Evolutionary conservation across 768 basidiomycete species (phyloP), one percentile per base, ranked within the genome.

Genomic region (Mycena sanguinolenta): DNA sequence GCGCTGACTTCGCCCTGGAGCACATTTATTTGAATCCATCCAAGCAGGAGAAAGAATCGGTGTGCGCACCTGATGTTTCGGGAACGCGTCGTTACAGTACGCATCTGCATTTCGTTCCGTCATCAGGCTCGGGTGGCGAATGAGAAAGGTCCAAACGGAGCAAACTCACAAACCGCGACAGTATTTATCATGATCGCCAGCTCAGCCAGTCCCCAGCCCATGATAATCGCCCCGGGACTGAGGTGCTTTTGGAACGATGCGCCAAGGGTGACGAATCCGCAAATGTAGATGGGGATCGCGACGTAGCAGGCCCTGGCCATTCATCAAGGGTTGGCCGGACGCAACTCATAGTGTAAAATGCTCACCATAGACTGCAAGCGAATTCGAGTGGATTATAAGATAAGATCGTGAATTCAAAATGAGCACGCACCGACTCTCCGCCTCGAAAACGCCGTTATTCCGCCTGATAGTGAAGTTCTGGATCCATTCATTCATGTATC

Each of bases 1-100:
- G 86, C 87, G 53, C 86, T 86, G 61, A 89, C 84, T 73, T 91
- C 90, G n/a, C 89, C 90, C 80, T 70, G 10, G 23, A 27, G 9
- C 23, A 38, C 32, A n/a, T n/a, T n/a, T n/a, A n/a, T n/a, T n/a
- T n/a, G n/a, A n/a, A n/a, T n/a, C n/a, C n/a, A n/a, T n/a, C n/a
- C n/a, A n/a, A n/a, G n/a, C n/a, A n/a, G n/a, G n/a, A n/a, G n/a
- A n/a, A n/a, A n/a, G n/a, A n/a, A 54, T 32, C 4, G 14, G 8
- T 1, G 12, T 32, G 14, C 49, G 19, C 10, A 71, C 87, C 65
- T 83, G 81, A 42, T 80, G 76, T 30, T 73, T 80, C 0, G 84
- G 84, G 83, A 85, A 85, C 52, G 81, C 81, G 73, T 85, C 81
- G 65, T 84, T 85, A 55, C 79, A 79, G 54, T 76, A 85, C 77